Percentiles rank a stretch among this genome's conserved stretches.
These are phyloP conservation scores for Buddleja alternifolia DNA, from an alignment of 257 asterid genomes.

Conservation along the genomic window DNA sequence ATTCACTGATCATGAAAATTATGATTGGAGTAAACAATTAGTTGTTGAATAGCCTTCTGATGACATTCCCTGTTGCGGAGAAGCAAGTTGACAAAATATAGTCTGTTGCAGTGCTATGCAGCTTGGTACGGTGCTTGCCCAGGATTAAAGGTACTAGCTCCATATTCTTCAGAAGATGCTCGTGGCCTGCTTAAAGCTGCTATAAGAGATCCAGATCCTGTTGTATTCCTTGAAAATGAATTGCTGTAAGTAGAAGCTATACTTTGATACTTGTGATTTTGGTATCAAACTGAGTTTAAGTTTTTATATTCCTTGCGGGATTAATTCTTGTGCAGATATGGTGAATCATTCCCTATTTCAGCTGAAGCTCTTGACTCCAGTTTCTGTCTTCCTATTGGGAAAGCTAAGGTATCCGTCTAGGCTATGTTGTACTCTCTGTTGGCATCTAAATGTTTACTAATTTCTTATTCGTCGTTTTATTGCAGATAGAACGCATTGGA, in stretches of 20 bases:
- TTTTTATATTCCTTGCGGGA: constrained; percentile 1
- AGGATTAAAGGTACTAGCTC: constrained; percentile 78
- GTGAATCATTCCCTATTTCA: constrained; percentile 74
- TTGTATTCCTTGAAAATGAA: constrained; percentile 78
- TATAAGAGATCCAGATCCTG: constrained; percentile 87
- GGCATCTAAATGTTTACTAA: constrained; percentile 25
- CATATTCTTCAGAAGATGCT: constrained; percentile 81
- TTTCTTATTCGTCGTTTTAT: constrained; percentile 15
- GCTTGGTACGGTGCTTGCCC: constrained; percentile 77
- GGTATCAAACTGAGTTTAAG: not conserved
- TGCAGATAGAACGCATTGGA: constrained; percentile 71
- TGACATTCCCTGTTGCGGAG: not conserved
- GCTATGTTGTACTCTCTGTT: not conserved
- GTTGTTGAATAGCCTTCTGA: constrained; percentile 10
- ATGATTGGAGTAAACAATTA: not conserved
- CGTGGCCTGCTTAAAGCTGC: constrained; percentile 91
- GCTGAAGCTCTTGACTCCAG: constrained; percentile 73
- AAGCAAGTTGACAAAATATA: not conserved
- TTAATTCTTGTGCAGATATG: constrained; percentile 55
- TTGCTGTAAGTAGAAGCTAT: constrained; percentile 50
- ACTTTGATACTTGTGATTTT: constrained; percentile 9
- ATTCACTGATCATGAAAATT: not conserved
- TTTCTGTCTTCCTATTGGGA: constrained; percentile 80
- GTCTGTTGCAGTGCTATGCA: constrained; percentile 68
- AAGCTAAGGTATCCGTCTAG: constrained; percentile 62